Evolutionary conservation across 2,329 filamentous ascomycete species (phyloP).

Genomic region (Fusarium pseudograminearum): DNA sequence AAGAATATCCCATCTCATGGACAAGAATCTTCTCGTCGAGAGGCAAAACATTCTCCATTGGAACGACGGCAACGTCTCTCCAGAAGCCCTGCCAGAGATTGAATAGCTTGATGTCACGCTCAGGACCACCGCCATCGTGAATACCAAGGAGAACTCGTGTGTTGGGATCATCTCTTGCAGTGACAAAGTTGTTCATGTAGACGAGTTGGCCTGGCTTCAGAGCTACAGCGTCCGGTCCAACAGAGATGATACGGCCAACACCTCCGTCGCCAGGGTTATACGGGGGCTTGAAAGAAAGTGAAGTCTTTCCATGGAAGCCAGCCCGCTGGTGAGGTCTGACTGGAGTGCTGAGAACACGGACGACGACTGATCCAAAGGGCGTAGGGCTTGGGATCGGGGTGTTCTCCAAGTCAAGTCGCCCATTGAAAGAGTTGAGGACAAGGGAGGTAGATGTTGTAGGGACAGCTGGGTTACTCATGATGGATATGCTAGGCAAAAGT

Average conservation of each 20-base stretch:
- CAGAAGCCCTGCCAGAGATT: conserved; percentile 31
- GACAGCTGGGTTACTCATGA: neutral
- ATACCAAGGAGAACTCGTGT: conserved; percentile 25
- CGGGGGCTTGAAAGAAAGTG: conserved; percentile 8
- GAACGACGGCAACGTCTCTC: conserved; percentile 17
- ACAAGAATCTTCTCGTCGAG: conserved; percentile 18
- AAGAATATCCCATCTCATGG: conserved; percentile 30
- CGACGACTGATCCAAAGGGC: conserved; percentile 16
- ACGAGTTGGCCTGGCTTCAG: conserved; percentile 30
- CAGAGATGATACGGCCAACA: conserved; percentile 23
- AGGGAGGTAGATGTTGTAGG: conserved; percentile 8
- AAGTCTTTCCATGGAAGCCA: conserved; percentile 26
- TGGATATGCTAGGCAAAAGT: too few relatives aligned
- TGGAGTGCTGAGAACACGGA: conserved; percentile 29
- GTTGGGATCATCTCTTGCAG: conserved; percentile 22
- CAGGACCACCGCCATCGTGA: conserved; percentile 15
- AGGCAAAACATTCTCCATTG: conserved; percentile 20
- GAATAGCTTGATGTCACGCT: conserved; percentile 22
- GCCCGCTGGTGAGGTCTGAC: conserved; percentile 26
- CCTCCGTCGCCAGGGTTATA: conserved; percentile 16
- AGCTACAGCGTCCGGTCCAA: conserved; percentile 19
- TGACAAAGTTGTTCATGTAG: conserved; percentile 26
- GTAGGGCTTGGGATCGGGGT: neutral
- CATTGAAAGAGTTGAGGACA: conserved; percentile 27
- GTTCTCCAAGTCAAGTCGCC: conserved; percentile 18